Evolutionary conservation across 345 rosid genomes (phyloP), one percentile per base, ranked within the genome.

Genomic region (Euclidium syriacum): DNA sequence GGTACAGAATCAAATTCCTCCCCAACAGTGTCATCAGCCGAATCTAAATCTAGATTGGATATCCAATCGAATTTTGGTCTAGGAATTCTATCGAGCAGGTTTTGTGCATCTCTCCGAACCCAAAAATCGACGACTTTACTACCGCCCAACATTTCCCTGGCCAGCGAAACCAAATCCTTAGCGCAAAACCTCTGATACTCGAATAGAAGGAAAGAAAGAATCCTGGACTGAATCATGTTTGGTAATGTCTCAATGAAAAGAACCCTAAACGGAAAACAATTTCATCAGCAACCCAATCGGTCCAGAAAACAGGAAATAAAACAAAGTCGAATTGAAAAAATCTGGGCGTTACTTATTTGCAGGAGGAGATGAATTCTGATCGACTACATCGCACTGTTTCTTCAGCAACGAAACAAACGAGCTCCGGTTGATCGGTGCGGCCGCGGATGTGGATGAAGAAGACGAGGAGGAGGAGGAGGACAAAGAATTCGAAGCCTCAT

Each of bases 231-330:
- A 30, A 85, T 82, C 68, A 85, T 68, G 63, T 65, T 32, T 0
- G 97, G 95, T 39, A 85, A 70, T 10, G 89, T 91, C 71, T 79
- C 80, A n/a, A 87, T 63, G 78, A 85, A 80, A 74, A 85, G 75
- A 20, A 77, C 41, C 91, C 94, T 85, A 50, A n/a, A 27, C 26
- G 14, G 12, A 10, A 51, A 3, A 44, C 24, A 54, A 19, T 51
- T 14, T 63, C 50, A 72, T 30, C 38, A 10, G 53, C 53, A 42
- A 62, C 27, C 7, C 25, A 51, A 56, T 33, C 39, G 3, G 57
- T 6, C 4, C 35, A 10, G 3, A 19, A 30, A 39, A 60, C 26
- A 63, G n/a, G n/a, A n/a, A 41, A 2, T 3, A 35, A 42, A 52
- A 1, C 24, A 57, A 69, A 32, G 25, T 29, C 48, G 0, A 26